phyloP scores from a whole-genome alignment of 176 grass and related monocot species.

The Stipa capillata region DNA sequence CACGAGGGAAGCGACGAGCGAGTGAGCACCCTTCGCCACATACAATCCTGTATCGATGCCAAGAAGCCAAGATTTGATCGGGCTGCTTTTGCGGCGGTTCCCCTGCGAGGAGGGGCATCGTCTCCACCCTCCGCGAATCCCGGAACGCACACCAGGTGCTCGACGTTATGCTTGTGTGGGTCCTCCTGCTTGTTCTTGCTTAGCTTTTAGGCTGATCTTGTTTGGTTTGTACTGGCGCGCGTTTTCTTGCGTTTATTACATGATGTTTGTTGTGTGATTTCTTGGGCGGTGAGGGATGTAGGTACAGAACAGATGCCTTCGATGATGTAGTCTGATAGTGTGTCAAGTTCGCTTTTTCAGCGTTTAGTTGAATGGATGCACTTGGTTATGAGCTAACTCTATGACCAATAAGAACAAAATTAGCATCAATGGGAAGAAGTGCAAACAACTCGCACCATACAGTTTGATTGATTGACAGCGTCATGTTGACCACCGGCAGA shows the following conservation, averaged over 20 bases:
- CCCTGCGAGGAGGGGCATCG: background rate
- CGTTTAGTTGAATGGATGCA: background rate
- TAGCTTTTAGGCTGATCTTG: background rate
- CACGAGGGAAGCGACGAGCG: background rate
- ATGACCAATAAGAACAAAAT: background rate
- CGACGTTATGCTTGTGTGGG: background rate
- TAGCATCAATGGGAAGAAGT: background rate
- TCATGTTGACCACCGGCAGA: background rate
- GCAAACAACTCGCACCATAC: background rate
- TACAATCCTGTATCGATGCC: background rate
- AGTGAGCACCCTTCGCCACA: background rate
- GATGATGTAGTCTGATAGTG: background rate
- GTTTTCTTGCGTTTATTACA: background rate
- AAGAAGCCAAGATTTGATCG: background rate
- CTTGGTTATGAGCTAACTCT: background rate
- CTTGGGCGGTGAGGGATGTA: background rate
- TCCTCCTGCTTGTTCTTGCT: background rate
- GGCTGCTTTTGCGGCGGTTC: no score
- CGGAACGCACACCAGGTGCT: background rate
- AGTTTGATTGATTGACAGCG: background rate
- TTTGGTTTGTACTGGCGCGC: background rate
- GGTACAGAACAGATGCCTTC: background rate
- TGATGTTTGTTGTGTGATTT: background rate
- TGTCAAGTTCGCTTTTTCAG: background rate
- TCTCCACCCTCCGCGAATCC: fast-evolving